Evolutionary conservation across 192 early-diverging fungal species (phyloP), one percentile per base, ranked within the genome.

Genomic region (Radiomyces spectabilis): DNA sequence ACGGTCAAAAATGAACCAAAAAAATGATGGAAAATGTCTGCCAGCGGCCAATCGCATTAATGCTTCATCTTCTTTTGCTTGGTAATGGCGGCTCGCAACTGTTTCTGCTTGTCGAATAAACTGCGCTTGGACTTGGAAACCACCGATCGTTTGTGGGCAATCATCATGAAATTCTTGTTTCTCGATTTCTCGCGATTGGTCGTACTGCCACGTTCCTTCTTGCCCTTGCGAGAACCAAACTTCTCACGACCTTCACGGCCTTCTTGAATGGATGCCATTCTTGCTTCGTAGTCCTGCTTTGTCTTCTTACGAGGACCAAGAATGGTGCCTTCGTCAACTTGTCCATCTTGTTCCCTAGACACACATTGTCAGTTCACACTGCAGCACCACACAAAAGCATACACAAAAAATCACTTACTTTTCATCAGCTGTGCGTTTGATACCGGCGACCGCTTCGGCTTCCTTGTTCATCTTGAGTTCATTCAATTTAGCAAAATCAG

Each of bases 141-240:
- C 26, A 93, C 83, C 41, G 80, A 75, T 40, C 81, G 76, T 78
- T 97, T 97, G 75, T 99, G 95, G 19, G 90, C 77, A 55, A 98
- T 78, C 97, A 99, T 99, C 73, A 83, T 83, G 64, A 85, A 92
- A 66, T 85, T 80, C 83, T 99, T 99, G 55, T 82, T 91, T 67
- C 88, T 91, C 57, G 85, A 57, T 79, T 97, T 99, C 53, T 94
- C 92, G 68, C 80, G 77, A 75, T 97, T 98, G 51, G 95, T 92
- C 24, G 85, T 80, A 26, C 82, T 85, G 45, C 78, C 77, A 35
- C 80, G 77, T 18, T 87, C 80, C 34, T 87, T 88, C 64, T 91
- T 91, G 50, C 88, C 87, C 79, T 92, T 93, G 49, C 71, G 78
- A 27, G 92, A 91, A 26, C 87, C 85, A 68, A 83, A 98, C 77